Percentiles rank a stretch among this genome's conserved stretches.
Evolutionary conservation across 1,284 basidiomycete genomes (phyloP).

Genomic region (Stygiomarasmius scandens): DNA sequence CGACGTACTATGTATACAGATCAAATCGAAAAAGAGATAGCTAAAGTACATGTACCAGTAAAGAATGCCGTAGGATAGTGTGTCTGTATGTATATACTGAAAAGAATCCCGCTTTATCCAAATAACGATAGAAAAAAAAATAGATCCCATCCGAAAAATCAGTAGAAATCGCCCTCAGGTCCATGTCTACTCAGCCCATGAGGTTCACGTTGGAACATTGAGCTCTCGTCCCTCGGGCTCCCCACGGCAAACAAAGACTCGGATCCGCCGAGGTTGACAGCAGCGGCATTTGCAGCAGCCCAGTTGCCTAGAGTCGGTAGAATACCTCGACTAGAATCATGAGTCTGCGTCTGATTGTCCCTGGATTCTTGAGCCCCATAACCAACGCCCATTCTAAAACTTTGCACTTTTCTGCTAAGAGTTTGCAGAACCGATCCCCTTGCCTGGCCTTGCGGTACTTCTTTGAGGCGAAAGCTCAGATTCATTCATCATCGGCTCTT

Average conservation of each 20-base stretch:
- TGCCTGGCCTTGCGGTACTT: constrained; percentile 10
- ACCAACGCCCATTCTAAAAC: constrained; percentile 33
- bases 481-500: constrained; percentile 27
- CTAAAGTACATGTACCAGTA: too few species aligned
- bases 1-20: too few species aligned
- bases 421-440: constrained; percentile 50
- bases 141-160: too few species aligned
- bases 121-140: neutral
- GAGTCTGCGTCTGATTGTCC: neutral
- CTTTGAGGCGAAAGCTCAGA: neutral
- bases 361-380: neutral
- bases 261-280: neutral
- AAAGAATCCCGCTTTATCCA: neutral
- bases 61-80: too few species aligned
- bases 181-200: neutral
- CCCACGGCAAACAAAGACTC: constrained; percentile 3
- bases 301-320: neutral
- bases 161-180: neutral
- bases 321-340: neutral
- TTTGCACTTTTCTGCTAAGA: constrained; percentile 54
- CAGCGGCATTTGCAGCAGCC: constrained; percentile 2
- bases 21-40: too few species aligned
- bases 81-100: too few species aligned
- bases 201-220: constrained; percentile 2
- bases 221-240: constrained; percentile 13